These are phyloP conservation scores for Oryza brachyantha DNA, from an alignment of 176 grass and related monocot species.

Conservation along the genomic window DNA sequence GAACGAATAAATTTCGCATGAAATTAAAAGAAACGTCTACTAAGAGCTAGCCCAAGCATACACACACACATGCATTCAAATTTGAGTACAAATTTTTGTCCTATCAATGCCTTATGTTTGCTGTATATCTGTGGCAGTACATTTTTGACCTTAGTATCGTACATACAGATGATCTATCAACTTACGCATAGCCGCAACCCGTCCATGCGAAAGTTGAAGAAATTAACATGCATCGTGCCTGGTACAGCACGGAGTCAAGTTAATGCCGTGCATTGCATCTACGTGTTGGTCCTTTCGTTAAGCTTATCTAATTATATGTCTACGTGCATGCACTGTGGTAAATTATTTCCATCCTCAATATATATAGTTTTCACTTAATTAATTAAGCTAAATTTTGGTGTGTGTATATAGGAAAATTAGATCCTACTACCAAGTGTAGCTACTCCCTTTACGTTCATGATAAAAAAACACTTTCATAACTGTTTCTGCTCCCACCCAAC, in stretches of 20 bases:
- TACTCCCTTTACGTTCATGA: too few species aligned
- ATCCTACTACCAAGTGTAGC: too few species aligned
- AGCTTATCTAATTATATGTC: constrained; percentile 25
- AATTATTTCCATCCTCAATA: not conserved
- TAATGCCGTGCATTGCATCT: not conserved
- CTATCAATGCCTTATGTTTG: not conserved
- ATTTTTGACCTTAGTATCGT: not conserved
- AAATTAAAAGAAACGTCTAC: not conserved
- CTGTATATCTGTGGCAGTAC: not conserved
- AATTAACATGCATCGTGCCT: constrained; percentile 14
- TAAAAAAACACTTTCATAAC: too few species aligned
- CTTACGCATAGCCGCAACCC: too few species aligned
- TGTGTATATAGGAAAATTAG: too few species aligned
- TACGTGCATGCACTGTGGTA: not conserved
- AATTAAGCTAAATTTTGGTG: too few species aligned
- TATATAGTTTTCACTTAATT: too few species aligned
- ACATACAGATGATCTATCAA: too few species aligned
- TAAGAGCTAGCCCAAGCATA: too few species aligned
- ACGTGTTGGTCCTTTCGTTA: not conserved
- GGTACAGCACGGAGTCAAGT: not conserved
- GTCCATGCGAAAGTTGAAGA: not conserved
- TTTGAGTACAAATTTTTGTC: too few species aligned
- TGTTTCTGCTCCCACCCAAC: too few species aligned
- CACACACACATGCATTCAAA: too few species aligned
- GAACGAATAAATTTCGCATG: not conserved